phyloP scores from a whole-genome alignment of 2,329 filamentous ascomycete genomes.

The Apiospora aurea region DNA sequence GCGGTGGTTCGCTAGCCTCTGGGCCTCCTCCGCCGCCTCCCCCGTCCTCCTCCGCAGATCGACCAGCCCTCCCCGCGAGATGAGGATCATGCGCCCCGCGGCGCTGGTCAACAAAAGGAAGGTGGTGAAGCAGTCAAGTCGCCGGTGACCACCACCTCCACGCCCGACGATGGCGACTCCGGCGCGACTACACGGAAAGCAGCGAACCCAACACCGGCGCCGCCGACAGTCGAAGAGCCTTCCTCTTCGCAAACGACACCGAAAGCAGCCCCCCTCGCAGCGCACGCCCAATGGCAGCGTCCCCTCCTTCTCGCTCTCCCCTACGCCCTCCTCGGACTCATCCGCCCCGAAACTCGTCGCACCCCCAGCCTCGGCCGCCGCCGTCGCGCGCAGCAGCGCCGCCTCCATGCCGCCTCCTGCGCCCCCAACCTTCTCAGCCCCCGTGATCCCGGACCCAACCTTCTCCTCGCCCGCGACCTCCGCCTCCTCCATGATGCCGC shows the following conservation, averaged over 20 bases:
- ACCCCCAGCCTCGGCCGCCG: constrained; percentile 36
- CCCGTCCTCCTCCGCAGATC: constrained; percentile 36
- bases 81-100: neutral
- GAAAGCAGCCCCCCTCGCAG: constrained; percentile 50
- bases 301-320: constrained; percentile 56
- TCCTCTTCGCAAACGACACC: constrained; percentile 56
- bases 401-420: constrained; percentile 26
- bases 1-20: constrained; percentile 43
- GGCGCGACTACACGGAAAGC: neutral
- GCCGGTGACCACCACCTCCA: constrained; percentile 33
- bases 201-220: constrained; percentile 41
- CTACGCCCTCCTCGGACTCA: constrained; percentile 29
- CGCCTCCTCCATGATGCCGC: constrained; percentile 30
- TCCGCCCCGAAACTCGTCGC: neutral
- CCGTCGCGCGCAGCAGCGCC: constrained; percentile 33
- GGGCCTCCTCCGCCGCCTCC: constrained; percentile 32
- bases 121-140: constrained; percentile 33
- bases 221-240: constrained; percentile 38
- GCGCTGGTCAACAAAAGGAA: constrained; percentile 29
- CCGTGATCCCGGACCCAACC: constrained; percentile 24
- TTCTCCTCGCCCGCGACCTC: constrained; percentile 28
- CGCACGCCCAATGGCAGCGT: constrained; percentile 40
- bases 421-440: constrained; percentile 29
- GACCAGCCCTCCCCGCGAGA: constrained; percentile 32
- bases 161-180: constrained; percentile 29